Evolutionary conservation across 2,329 filamentous ascomycete genomes (phyloP).

Genomic region (Trichophyton equinum): DNA sequence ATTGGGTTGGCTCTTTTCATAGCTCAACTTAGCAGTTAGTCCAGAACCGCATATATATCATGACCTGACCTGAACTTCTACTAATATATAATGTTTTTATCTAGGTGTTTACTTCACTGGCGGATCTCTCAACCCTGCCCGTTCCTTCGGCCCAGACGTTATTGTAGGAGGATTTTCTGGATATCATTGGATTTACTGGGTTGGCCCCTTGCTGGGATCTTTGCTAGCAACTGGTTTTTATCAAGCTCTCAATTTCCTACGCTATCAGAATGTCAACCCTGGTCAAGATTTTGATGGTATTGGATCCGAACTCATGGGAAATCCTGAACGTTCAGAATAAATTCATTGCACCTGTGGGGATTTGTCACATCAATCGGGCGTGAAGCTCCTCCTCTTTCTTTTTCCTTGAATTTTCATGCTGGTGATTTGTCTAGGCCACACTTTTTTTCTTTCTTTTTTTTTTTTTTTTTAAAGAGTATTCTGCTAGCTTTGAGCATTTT

Average conservation of each 20-base stretch:
- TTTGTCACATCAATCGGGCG: too few relatives aligned
- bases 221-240: constrained; percentile 40
- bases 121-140: constrained; percentile 37
- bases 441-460: too few relatives aligned
- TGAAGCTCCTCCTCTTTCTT: too few relatives aligned
- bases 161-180: constrained; percentile 34
- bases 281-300: constrained; percentile 45
- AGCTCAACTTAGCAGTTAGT: constrained; percentile 37
- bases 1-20: constrained; percentile 62
- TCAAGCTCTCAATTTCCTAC: constrained; percentile 34
- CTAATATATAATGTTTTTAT: not conserved
- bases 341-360: not conserved
- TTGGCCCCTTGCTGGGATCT: constrained; percentile 35
- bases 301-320: not conserved
- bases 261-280: constrained; percentile 35
- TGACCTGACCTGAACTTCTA: not conserved
- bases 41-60: not conserved
- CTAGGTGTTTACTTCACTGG: constrained; percentile 38
- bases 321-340: not conserved
- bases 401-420: too few relatives aligned
- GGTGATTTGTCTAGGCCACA: too few relatives aligned
- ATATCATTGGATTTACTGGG: constrained; percentile 42
- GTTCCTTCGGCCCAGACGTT: constrained; percentile 37
- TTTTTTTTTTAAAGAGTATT: too few relatives aligned
- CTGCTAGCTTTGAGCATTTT: too few relatives aligned